Conservation (phyloP, 2,329 filamentous ascomycete species). For the Penicillium sp. region DNA sequence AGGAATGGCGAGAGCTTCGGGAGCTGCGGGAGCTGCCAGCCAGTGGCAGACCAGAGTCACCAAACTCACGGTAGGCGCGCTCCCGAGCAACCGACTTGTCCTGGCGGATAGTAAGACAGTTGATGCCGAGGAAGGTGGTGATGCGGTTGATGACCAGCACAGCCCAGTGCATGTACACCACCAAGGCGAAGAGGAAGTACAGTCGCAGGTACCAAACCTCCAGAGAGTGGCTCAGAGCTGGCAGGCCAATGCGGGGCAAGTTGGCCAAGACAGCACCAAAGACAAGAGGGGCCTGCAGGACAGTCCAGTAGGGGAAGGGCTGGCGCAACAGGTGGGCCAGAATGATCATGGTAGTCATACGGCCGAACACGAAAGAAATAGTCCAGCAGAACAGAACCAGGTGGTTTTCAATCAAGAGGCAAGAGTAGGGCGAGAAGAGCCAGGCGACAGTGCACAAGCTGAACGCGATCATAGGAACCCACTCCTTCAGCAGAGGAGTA, state of each 20-base stretch:
- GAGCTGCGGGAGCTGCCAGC: conserved; percentile 11
- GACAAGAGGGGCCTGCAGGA: conserved; percentile 85
- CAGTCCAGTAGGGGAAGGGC: conserved; percentile 95
- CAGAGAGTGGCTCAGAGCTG: conserved; percentile 65
- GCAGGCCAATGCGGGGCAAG: conserved; percentile 76
- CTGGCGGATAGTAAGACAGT: conserved; percentile 80
- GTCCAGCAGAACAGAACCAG: conserved; percentile 90
- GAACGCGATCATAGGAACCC: conserved; percentile 88
- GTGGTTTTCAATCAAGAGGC: conserved; percentile 80
- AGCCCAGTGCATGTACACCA: conserved; percentile 95
- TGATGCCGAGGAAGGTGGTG: conserved; percentile 90
- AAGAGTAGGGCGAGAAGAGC: conserved; percentile 89
- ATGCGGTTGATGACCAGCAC: conserved; percentile 89
- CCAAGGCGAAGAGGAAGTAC: conserved; percentile 80
- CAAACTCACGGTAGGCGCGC: conserved; percentile 44
- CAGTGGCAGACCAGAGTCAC: conserved; percentile 32
- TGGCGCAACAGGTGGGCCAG: conserved; percentile 91
- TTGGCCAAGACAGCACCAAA: conserved; percentile 84
- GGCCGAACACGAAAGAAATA: conserved; percentile 95
- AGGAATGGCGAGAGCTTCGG: conserved; percentile 3
- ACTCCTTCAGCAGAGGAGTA: conserved; percentile 85
- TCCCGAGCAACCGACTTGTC: conserved; percentile 44
- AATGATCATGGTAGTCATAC: conserved; percentile 99
- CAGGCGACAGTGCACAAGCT: conserved; percentile 76
- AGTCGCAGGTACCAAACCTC: conserved; percentile 83